These are phyloP conservation scores for Madurella mycetomatis DNA, from an alignment of 2,329 filamentous ascomycete species.

Conservation along the genomic window DNA sequence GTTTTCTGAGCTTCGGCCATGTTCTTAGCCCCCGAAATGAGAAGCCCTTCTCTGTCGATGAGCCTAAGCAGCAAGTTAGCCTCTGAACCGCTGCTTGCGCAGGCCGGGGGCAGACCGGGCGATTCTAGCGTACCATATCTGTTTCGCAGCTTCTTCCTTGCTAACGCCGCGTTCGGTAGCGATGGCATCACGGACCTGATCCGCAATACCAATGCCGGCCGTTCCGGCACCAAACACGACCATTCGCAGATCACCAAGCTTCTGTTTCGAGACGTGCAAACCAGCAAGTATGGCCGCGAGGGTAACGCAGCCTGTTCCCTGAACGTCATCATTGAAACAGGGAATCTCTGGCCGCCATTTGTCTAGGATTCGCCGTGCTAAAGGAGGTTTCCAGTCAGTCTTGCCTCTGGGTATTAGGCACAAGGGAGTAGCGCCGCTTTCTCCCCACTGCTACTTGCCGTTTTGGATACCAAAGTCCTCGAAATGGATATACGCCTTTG, in stretches of 20 bases:
- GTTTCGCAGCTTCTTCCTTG: slow-evolving; percentile 69
- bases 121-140: slow-evolving; percentile 61
- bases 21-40: slow-evolving; percentile 46
- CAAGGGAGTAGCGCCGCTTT: too few relatives aligned
- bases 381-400: too few relatives aligned
- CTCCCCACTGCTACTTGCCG: slow-evolving; percentile 35
- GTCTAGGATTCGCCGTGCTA: slow-evolving; percentile 69
- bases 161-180: slow-evolving; percentile 60
- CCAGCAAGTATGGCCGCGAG: slow-evolving; percentile 77
- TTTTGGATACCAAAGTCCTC: slow-evolving; percentile 82
- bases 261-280: slow-evolving; percentile 62
- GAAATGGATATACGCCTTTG: slow-evolving; percentile 80
- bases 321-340: slow-evolving; percentile 89
- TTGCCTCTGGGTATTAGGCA: too few relatives aligned
- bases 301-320: slow-evolving; percentile 84
- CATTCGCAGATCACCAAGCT: slow-evolving; percentile 64
- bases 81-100: not conserved
- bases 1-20: slow-evolving; percentile 62
- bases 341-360: slow-evolving; percentile 67
- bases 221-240: slow-evolving; percentile 77
- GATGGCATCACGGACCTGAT: slow-evolving; percentile 78
- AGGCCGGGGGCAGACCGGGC: not conserved
- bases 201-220: slow-evolving; percentile 80
- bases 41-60: slow-evolving; percentile 74
- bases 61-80: slow-evolving; percentile 48